Evolutionary conservation across 1,139 yeast species (phyloP).

Genomic region (Candida tunisiensis): DNA sequence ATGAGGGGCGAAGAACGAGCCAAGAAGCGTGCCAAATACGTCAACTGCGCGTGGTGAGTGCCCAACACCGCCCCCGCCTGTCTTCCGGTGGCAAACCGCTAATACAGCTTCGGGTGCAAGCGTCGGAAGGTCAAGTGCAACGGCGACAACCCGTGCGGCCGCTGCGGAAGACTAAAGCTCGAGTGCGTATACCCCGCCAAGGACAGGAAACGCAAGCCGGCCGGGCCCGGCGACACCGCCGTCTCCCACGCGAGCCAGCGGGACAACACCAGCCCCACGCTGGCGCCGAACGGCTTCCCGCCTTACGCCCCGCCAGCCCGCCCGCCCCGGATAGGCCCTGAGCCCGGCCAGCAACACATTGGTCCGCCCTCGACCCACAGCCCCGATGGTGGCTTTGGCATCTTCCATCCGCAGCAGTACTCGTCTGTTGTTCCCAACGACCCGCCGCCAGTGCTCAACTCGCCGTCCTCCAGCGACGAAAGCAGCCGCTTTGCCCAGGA

Average conservation of each 20-base stretch:
- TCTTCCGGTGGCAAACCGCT: neutral
- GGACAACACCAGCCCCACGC: neutral
- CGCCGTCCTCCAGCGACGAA: too few species aligned
- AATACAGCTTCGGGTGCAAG: conserved; percentile 6
- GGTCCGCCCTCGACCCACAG: neutral
- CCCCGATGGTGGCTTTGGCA: too few species aligned
- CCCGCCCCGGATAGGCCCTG: too few species aligned
- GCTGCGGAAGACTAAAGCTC: conserved; percentile 5
- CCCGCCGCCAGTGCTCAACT: too few species aligned
- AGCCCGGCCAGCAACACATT: neutral
- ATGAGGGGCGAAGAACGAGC: conserved; percentile 2
- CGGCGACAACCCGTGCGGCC: conserved; percentile 6
- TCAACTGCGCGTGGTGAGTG: conserved; percentile 8
- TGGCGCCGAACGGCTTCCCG: neutral
- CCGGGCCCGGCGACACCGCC: neutral
- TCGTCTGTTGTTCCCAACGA: too few species aligned
- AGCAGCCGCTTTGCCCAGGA: too few species aligned
- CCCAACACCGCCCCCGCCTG: neutral
- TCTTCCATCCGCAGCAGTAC: too few species aligned
- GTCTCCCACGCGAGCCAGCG: neutral
- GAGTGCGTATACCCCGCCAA: conserved; percentile 6
- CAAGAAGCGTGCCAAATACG: conserved; percentile 9
- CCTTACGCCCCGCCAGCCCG: too few species aligned
- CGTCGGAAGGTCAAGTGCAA: conserved; percentile 8
- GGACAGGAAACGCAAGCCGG: neutral